Percentiles rank a stretch among this genome's conserved stretches.
Conservation (phyloP, 495 filamentous ascomycete species). For the Oleoguttula mirabilis region DNA sequence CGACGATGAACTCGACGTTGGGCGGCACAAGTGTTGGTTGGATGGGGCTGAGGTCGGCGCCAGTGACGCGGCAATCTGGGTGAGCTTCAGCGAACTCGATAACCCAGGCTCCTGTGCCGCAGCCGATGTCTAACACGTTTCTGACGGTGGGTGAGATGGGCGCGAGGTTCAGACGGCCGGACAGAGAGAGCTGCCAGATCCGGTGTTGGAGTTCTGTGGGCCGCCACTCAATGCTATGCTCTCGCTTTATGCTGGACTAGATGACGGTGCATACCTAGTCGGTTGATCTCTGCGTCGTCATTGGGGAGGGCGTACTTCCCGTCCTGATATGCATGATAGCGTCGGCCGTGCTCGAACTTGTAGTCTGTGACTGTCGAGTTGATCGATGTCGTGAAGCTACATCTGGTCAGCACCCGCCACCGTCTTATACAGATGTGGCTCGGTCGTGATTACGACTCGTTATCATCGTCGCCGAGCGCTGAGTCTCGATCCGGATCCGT, state of each 20-base stretch:
- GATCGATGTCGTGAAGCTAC: conserved; percentile 10
- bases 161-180: conserved; percentile 42
- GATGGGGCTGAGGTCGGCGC: conserved; percentile 49
- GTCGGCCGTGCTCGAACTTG: conserved; percentile 12
- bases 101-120: conserved; percentile 54
- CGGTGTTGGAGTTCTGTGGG: conserved; percentile 50
- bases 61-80: conserved; percentile 33
- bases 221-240: background rate
- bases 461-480: background rate
- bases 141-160: conserved; percentile 34
- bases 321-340: conserved; percentile 9
- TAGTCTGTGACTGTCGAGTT: conserved; percentile 15
- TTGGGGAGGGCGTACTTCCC: conserved; percentile 8
- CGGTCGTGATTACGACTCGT: background rate
- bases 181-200: conserved; percentile 41
- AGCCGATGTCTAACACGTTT: conserved; percentile 50
- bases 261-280: background rate
- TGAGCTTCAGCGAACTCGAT: conserved; percentile 49
- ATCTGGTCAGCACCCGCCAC: background rate
- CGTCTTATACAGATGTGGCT: background rate
- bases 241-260: background rate
- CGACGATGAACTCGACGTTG: conserved; percentile 27
- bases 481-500: background rate
- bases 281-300: conserved; percentile 7
- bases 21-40: conserved; percentile 40